Percentiles rank a stretch among this genome's conserved stretches.
Conservation (phyloP, 768 basidiomycete species). For the Termitomyces sp. region DNA sequence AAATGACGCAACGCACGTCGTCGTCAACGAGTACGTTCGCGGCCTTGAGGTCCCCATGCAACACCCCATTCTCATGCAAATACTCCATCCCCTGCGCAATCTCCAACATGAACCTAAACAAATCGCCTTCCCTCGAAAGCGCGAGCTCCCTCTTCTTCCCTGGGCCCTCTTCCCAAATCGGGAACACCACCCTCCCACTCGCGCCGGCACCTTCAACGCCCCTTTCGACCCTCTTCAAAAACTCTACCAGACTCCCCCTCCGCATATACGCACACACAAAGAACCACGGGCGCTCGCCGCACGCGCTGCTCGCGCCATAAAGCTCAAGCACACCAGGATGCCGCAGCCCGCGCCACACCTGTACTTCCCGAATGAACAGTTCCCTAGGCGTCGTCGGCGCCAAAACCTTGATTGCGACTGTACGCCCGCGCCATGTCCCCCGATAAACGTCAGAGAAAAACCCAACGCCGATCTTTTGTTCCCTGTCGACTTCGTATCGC, state of each 20-base stretch:
- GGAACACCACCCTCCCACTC: slow-evolving; percentile 3
- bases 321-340: slow-evolving; percentile 72
- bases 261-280: slow-evolving; percentile 71
- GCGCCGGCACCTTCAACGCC: not conserved
- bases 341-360: slow-evolving; percentile 64
- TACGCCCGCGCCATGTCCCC: slow-evolving; percentile 64
- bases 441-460: slow-evolving; percentile 76
- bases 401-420: slow-evolving; percentile 72
- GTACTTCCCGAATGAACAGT: slow-evolving; percentile 66
- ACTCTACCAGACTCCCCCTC: slow-evolving; percentile 59
- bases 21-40: slow-evolving; percentile 79
- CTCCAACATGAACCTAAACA: slow-evolving; percentile 62
- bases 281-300: slow-evolving; percentile 71
- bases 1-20: slow-evolving; percentile 59
- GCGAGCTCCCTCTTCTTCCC: not conserved
- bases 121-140: slow-evolving; percentile 26
- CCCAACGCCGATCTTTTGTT: slow-evolving; percentile 63
- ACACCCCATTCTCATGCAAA: slow-evolving; percentile 58
- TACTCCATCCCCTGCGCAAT: slow-evolving; percentile 81
- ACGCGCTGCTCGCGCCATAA: slow-evolving; percentile 72
- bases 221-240: slow-evolving; percentile 37
- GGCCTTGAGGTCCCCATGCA: slow-evolving; percentile 77
- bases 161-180: slow-evolving; percentile 1
- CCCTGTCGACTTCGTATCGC: slow-evolving; percentile 69
- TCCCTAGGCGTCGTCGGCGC: slow-evolving; percentile 53